phyloP scores from a whole-genome alignment of 805 yeast species.

The Wickerhamiella hasegawae region DNA sequence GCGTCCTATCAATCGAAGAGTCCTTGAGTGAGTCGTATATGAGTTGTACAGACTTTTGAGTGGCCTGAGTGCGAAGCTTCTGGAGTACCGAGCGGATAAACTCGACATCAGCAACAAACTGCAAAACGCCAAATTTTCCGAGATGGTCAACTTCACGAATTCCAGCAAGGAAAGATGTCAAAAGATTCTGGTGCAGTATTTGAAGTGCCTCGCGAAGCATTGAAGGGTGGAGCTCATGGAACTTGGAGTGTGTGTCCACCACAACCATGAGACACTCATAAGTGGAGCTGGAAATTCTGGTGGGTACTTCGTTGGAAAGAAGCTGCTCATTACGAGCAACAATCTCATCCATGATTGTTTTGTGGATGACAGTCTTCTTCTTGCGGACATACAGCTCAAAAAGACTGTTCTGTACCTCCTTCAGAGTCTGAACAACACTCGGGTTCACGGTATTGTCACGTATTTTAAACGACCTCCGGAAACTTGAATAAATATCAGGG shows the following conservation, averaged over 20 bases:
- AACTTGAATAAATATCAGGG: slow-evolving; percentile 25
- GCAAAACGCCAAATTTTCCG: slow-evolving; percentile 33
- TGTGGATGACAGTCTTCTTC: slow-evolving; percentile 35
- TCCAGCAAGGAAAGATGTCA: slow-evolving; percentile 23
- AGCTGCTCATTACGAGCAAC: slow-evolving; percentile 28
- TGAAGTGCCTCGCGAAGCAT: slow-evolving; percentile 30
- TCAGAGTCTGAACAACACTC: slow-evolving; percentile 7
- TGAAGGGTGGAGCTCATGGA: slow-evolving; percentile 32
- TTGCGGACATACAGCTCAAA: slow-evolving; percentile 33
- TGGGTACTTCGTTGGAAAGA: slow-evolving; percentile 27
- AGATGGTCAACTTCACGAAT: slow-evolving; percentile 30
- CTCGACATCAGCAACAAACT: slow-evolving; percentile 37
- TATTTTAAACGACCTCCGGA: slow-evolving; percentile 4
- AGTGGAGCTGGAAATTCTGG: slow-evolving; percentile 26
- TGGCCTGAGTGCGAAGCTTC: slow-evolving; percentile 11
- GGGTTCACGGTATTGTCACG: neutral
- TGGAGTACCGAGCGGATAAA: slow-evolving; percentile 28
- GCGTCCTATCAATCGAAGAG: slow-evolving; percentile 13
- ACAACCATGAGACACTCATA: slow-evolving; percentile 34
- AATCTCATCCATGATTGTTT: slow-evolving; percentile 28
- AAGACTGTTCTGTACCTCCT: slow-evolving; percentile 28
- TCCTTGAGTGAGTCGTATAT: slow-evolving; percentile 19
- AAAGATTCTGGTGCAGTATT: slow-evolving; percentile 29
- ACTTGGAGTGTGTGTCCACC: slow-evolving; percentile 36
- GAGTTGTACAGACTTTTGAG: slow-evolving; percentile 15